Percentiles rank a stretch among this genome's conserved stretches.
phyloP scores from a whole-genome alignment of 495 filamentous ascomycete species.

The Penicillium ucsense region DNA sequence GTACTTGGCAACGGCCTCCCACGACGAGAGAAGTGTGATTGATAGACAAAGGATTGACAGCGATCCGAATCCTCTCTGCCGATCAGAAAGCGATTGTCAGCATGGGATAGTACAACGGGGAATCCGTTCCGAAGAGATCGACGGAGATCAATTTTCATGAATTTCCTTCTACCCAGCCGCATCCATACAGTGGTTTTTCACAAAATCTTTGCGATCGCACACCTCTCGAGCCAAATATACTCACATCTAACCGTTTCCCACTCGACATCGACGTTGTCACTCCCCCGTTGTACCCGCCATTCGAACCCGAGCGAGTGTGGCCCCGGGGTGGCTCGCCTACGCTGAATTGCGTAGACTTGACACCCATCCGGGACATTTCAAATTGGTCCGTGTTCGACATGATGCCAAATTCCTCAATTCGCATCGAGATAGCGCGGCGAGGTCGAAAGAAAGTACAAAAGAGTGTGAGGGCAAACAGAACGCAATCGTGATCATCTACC shows the following conservation, averaged over 20 bases:
- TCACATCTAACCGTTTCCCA: slow-evolving; percentile 9
- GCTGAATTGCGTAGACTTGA: slow-evolving; percentile 6
- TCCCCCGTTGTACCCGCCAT: slow-evolving; percentile 4
- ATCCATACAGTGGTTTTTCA: too few species aligned
- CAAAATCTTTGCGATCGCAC: too few species aligned
- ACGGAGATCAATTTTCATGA: too few species aligned
- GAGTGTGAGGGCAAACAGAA: neutral
- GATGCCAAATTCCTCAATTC: neutral
- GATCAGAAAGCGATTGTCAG: neutral
- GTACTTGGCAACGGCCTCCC: slow-evolving; percentile 18
- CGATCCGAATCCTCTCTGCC: slow-evolving; percentile 20
- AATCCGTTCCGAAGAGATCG: too few species aligned
- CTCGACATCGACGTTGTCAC: slow-evolving; percentile 10
- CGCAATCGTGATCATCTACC: too few species aligned
- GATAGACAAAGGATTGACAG: slow-evolving; percentile 21
- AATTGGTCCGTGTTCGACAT: slow-evolving; percentile 7
- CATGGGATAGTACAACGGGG: neutral
- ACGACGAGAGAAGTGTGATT: slow-evolving; percentile 18
- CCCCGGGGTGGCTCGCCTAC: neutral
- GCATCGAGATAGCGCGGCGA: too few species aligned
- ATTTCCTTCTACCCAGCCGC: too few species aligned
- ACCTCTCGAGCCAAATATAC: neutral
- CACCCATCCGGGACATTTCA: slow-evolving; percentile 7
- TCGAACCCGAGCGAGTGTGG: slow-evolving; percentile 3
- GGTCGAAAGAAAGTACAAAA: neutral